These are phyloP conservation scores for Choanephora cucurbitarum DNA, from an alignment of 371 early-diverging fungal species.

Conservation along the genomic window DNA sequence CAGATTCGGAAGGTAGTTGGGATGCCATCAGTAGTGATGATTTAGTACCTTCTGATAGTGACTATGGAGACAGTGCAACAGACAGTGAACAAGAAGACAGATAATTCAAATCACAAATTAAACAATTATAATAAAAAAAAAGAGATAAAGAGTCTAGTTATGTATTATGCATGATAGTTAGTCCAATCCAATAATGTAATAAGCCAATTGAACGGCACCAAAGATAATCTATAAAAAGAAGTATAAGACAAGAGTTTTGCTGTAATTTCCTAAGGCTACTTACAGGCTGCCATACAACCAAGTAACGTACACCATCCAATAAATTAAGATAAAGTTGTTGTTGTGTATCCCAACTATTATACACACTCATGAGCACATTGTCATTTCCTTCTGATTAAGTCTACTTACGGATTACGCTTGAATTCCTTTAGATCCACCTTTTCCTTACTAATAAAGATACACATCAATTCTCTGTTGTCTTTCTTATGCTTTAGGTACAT, in stretches of 20 bases:
- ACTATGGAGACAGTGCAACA: no score
- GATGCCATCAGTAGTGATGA: background rate
- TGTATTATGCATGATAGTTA: background rate
- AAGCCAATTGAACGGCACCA: slow-evolving; percentile 47
- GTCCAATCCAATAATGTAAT: slow-evolving; percentile 46
- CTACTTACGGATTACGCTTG: slow-evolving; percentile 72
- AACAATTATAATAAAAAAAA: no score
- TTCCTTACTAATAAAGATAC: slow-evolving; percentile 63
- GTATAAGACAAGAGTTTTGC: background rate
- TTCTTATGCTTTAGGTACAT: no score
- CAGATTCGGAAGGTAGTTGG: background rate
- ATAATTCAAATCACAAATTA: no score
- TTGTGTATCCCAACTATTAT: slow-evolving; percentile 66
- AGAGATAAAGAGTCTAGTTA: no score
- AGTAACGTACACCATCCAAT: slow-evolving; percentile 79
- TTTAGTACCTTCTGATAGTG: no score
- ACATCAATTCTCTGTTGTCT: no score
- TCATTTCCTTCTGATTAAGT: background rate
- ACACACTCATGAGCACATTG: no score
- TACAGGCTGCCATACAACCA: slow-evolving; percentile 84
- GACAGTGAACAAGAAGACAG: no score
- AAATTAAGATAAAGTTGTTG: slow-evolving; percentile 78
- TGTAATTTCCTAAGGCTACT: slow-evolving; percentile 21
- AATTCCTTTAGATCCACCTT: slow-evolving; percentile 82
- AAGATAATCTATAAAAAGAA: slow-evolving; percentile 40